Base-by-base conservation (phyloP, 805 yeast genomes). In the Starmerella vaccinii region DNA sequence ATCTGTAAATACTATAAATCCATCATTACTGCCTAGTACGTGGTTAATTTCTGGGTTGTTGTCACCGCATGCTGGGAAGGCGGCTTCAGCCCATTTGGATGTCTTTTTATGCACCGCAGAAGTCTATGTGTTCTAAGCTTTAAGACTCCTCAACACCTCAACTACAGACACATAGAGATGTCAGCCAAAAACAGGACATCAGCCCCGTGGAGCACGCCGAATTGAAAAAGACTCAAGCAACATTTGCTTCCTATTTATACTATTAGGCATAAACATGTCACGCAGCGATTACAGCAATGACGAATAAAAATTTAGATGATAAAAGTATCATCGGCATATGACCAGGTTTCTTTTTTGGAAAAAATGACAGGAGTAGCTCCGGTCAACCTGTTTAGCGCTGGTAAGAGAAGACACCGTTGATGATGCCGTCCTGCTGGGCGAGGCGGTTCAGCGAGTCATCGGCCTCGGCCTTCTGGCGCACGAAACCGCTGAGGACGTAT, bases 361-460 rank as follows among this genome's bases (percentile, higher is more conserved):
- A n/a, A n/a, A n/a, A 26, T 26, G 38, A 34, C 30, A 24, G n/a
- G 12, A 12, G n/a, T 6, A 22, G 18, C 7, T 7, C 33, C 5
- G 10, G 16, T 18, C 45, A 10, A 9, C 22, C 21, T 35, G 53
- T 50, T 65, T 65, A 67, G 60, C 69, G 68, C 61, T 63, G 59
- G 68, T 65, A 67, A 49, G 68, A 63, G 62, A 61, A 67, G 56
- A 67, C 71, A 59, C 88, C 89, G 81, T 85, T 85, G 75, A 92
- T 79, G 73, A 92, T 80, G 79, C 97, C 97, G 73, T 92, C 97
- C 71, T 82, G 84, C 80, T 92, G 97, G 66, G 97, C 95, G 71
- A 92, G 84, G 81, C 98, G 88, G 95, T 92, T 92, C 72, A 92
- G 76, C 63, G 96, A 87, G 78, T 92, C 98, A 70, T 92, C 98